Base-by-base conservation (phyloP, 2,329 filamentous ascomycete genomes). In the Pseudogymnoascus sp. region DNA sequence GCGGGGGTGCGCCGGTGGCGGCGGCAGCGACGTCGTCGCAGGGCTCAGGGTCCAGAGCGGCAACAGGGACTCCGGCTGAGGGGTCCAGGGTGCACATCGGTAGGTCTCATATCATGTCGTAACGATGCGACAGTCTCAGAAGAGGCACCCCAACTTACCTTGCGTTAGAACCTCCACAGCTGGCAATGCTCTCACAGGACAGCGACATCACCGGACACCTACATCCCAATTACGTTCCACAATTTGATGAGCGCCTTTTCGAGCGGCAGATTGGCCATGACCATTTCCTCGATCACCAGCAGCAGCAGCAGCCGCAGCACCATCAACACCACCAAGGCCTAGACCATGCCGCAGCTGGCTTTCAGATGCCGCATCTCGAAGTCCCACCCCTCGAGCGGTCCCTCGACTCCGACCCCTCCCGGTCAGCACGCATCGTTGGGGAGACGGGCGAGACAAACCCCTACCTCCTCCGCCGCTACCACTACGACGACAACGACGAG, bases 401-500 rank as follows among this genome's bases (percentile, higher is more conserved):
- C 19, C 62, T 73, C 60, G 69, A 73, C 56, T 71, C 69, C 3
- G 69, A 69, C 26, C 29, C 64, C 17, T 68, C 67, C 4, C 68
- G 66, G 23, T 72, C 67, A 35, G 69, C 70, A n/a, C 64, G 71
- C 13, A 68, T 72, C 53, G 69, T 73, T 60, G 71, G 71, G n/a
- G 71, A 73, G 60, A 72, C 71, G 5, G 71, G 71, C 44, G 71
- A 73, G 62, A 71, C 70, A 19, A 72, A 71, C 64, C 71, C 71
- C 37, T 73, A 73, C 56, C 62, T 73, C 5, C 64, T 73, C 7
- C 68, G 68, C 19, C 68, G 70, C 31, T 72, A 72, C 62, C 64
- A 61, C 46, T 73, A 72, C 62, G 66, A 72, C 63, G 68, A 68
- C 26, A 71, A 72, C 40, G 71, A 73, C 46, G 71, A 73, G 59